Conservation (phyloP, 2,329 filamentous ascomycete genomes). For the Neofusicoccum sp. region DNA sequence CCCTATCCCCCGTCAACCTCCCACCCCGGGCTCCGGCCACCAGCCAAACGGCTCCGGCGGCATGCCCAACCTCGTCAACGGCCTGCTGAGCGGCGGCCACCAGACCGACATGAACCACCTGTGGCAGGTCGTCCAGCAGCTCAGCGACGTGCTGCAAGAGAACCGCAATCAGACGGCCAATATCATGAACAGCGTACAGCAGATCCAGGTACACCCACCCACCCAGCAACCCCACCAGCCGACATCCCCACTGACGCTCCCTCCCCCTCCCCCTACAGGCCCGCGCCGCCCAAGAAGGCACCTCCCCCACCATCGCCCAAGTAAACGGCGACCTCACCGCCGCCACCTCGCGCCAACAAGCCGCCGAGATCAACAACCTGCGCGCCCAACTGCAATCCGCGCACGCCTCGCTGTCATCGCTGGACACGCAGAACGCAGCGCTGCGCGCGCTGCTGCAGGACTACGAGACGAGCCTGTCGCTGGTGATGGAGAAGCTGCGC, state of each 20-base stretch:
- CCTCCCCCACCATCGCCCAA: slow-evolving; percentile 32
- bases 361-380: slow-evolving; percentile 36
- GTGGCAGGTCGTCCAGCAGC: slow-evolving; percentile 44
- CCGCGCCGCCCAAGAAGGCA: slow-evolving; percentile 38
- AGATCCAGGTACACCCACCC: slow-evolving; percentile 23
- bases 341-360: slow-evolving; percentile 8
- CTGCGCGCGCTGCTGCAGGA: slow-evolving; percentile 37
- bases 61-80: slow-evolving; percentile 41
- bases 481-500: slow-evolving; percentile 42
- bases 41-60: slow-evolving; percentile 38
- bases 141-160: slow-evolving; percentile 43
- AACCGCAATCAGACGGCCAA: slow-evolving; percentile 42
- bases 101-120: slow-evolving; percentile 48
- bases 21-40: slow-evolving; percentile 31
- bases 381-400: slow-evolving; percentile 35
- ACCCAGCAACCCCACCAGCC: not conserved
- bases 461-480: slow-evolving; percentile 47
- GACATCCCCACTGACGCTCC: not conserved
- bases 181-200: slow-evolving; percentile 43
- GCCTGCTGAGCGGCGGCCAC: slow-evolving; percentile 42
- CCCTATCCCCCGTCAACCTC: slow-evolving; percentile 36
- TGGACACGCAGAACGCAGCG: slow-evolving; percentile 30
- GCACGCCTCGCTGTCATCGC: slow-evolving; percentile 32
- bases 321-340: slow-evolving; percentile 36
- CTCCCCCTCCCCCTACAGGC: slow-evolving; percentile 25